phyloP scores from a whole-genome alignment of 2,329 filamentous ascomycete genomes.

The Rasamsonia emersonii region DNA sequence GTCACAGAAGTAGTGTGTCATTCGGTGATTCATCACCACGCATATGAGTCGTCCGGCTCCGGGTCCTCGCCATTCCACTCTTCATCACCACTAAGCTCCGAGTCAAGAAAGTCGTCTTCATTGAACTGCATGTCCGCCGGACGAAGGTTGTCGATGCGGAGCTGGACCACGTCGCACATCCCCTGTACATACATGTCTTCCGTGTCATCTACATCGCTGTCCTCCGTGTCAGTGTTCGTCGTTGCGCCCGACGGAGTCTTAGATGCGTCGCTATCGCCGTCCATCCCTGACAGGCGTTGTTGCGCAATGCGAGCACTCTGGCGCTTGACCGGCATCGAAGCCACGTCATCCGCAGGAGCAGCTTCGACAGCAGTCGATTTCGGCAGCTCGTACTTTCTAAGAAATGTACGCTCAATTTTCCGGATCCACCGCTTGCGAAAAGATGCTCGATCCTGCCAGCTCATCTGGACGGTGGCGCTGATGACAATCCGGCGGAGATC shows the following conservation, averaged over 20 bases:
- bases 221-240: background rate
- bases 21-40: slow-evolving; percentile 16
- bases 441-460: slow-evolving; percentile 72
- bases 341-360: background rate
- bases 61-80: slow-evolving; percentile 42
- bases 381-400: slow-evolving; percentile 21
- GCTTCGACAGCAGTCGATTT: background rate
- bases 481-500: slow-evolving; percentile 63
- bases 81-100: slow-evolving; percentile 52
- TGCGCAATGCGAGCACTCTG: slow-evolving; percentile 32
- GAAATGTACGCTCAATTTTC: slow-evolving; percentile 50
- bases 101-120: slow-evolving; percentile 53
- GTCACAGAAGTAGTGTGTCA: too few relatives aligned
- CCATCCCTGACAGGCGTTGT: slow-evolving; percentile 17
- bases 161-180: slow-evolving; percentile 49
- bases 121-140: slow-evolving; percentile 51
- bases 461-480: slow-evolving; percentile 67
- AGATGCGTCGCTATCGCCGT: slow-evolving; percentile 14
- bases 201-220: slow-evolving; percentile 2
- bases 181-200: slow-evolving; percentile 39
- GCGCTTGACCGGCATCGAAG: slow-evolving; percentile 22
- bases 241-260: background rate
- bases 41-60: slow-evolving; percentile 20
- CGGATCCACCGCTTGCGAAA: slow-evolving; percentile 70
- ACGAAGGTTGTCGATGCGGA: slow-evolving; percentile 54